A percentile compares a stretch with the other conserved stretches of the same genome.
These are phyloP conservation scores for Galerina marginata DNA, from an alignment of 768 basidiomycete species.

Conservation along the genomic window DNA sequence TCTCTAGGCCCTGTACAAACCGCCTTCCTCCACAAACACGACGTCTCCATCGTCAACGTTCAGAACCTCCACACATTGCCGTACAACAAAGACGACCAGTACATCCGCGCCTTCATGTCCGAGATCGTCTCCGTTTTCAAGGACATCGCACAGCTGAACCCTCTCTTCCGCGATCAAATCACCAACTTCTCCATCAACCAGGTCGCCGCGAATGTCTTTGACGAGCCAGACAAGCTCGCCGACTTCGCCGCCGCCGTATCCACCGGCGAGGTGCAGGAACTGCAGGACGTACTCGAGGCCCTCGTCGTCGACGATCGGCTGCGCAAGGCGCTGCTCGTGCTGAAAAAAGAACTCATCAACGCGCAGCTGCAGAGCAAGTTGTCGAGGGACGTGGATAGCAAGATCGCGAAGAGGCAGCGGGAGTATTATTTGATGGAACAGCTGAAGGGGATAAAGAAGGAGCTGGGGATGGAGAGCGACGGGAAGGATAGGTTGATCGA, in stretches of 20 bases:
- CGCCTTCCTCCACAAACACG: constrained; percentile 80
- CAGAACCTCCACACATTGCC: constrained; percentile 82
- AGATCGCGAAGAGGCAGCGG: constrained; percentile 92
- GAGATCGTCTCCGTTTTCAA: constrained; percentile 98
- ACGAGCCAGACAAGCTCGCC: constrained; percentile 96
- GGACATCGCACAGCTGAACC: constrained; percentile 96
- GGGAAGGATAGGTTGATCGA: constrained; percentile 95
- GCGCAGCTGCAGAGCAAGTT: constrained; percentile 94
- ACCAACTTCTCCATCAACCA: constrained; percentile 96
- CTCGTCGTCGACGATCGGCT: constrained; percentile 86
- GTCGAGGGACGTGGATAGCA: constrained; percentile 89
- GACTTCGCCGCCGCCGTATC: constrained; percentile 98
- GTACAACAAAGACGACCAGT: constrained; percentile 92
- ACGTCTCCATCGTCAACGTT: constrained; percentile 88
- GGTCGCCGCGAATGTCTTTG: constrained; percentile 91
- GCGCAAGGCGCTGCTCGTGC: constrained; percentile 86
- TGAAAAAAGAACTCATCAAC: constrained; percentile 98
- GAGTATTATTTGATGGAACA: constrained; percentile 98
- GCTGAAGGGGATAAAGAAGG: constrained; percentile 95
- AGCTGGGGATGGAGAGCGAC: constrained; percentile 93
- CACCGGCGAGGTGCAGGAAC: constrained; percentile 87
- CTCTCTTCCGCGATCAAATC: constrained; percentile 97
- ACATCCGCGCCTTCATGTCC: constrained; percentile 93
- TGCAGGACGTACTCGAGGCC: constrained; percentile 93
- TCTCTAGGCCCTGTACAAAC: constrained; percentile 72